Evolutionary conservation across 495 filamentous ascomycete genomes (phyloP).

Genomic region (Aspergillus haitiensis): DNA sequence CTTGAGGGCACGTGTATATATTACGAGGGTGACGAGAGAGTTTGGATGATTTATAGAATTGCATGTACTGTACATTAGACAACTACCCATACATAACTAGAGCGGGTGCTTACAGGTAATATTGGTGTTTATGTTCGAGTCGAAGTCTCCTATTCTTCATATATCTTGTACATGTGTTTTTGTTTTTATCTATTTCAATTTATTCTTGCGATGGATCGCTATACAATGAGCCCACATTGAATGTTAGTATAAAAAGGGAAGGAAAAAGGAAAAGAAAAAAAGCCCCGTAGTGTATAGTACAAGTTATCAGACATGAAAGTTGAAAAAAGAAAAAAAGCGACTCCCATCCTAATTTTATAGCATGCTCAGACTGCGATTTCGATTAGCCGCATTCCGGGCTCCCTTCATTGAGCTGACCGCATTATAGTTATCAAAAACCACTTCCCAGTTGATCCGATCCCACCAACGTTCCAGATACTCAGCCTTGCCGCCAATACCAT

Average conservation of each 20-base stretch:
- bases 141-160: neutral
- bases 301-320: conserved; percentile 26
- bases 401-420: conserved; percentile 32
- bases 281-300: conserved; percentile 33
- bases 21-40: neutral
- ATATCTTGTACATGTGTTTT: neutral
- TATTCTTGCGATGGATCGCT: conserved; percentile 23
- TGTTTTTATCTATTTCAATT: conserved; percentile 2
- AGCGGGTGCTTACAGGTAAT: neutral
- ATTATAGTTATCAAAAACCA: conserved; percentile 57
- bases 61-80: too few species aligned
- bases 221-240: conserved; percentile 24
- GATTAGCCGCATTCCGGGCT: conserved; percentile 22
- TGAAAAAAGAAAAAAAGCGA: neutral
- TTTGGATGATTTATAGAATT: neutral
- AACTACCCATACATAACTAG: too few species aligned
- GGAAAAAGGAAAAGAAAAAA: conserved; percentile 19
- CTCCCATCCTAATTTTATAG: conserved; percentile 21
- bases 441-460: conserved; percentile 79
- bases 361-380: conserved; percentile 35
- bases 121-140: neutral
- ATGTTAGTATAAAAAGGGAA: conserved; percentile 13
- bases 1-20: neutral
- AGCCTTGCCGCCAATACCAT: conserved; percentile 76
- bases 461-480: conserved; percentile 80